Conservation (phyloP, 1,284 basidiomycete species). For the Cutaneotrichosporon daszewskae region DNA sequence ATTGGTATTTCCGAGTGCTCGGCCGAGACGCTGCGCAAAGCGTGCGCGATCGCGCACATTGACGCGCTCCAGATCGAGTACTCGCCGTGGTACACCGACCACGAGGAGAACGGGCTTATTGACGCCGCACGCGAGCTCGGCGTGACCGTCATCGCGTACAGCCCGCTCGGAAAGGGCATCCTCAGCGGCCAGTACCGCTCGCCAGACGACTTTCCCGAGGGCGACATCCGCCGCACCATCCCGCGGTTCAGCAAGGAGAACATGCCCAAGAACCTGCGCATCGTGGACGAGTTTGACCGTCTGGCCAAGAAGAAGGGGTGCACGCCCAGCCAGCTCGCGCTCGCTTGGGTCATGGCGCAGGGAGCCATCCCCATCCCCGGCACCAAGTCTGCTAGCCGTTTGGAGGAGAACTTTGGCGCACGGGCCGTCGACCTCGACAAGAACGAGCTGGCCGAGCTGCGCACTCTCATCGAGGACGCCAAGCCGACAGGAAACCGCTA, state of each 20-base stretch:
- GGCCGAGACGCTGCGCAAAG: slow-evolving; percentile 57
- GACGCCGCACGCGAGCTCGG: slow-evolving; percentile 42
- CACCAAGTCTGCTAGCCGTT: slow-evolving; percentile 27
- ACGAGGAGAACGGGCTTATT: slow-evolving; percentile 47
- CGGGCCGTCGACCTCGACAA: slow-evolving; percentile 28
- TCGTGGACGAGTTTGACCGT: slow-evolving; percentile 30
- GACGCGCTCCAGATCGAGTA: slow-evolving; percentile 50
- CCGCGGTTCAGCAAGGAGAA: slow-evolving; percentile 42
- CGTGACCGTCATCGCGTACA: slow-evolving; percentile 46
- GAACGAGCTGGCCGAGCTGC: slow-evolving; percentile 37
- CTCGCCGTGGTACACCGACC: slow-evolving; percentile 48
- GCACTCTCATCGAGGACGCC: slow-evolving; percentile 29
- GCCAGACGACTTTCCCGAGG: slow-evolving; percentile 30
- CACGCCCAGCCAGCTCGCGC: slow-evolving; percentile 44
- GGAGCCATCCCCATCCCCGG: slow-evolving; percentile 48
- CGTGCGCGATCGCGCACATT: slow-evolving; percentile 50
- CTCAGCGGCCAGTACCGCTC: slow-evolving; percentile 17
- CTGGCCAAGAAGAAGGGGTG: slow-evolving; percentile 40
- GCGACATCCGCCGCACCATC: slow-evolving; percentile 34
- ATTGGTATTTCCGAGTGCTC: slow-evolving; percentile 56
- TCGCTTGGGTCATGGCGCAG: slow-evolving; percentile 50
- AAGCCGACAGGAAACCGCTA: slow-evolving; percentile 23
- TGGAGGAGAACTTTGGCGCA: slow-evolving; percentile 45
- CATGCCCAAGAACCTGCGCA: slow-evolving; percentile 39
- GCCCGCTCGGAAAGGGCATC: slow-evolving; percentile 46